phyloP scores from a whole-genome alignment of 805 yeast genomes.

The Cyberlindnera samutprakarnensis region DNA sequence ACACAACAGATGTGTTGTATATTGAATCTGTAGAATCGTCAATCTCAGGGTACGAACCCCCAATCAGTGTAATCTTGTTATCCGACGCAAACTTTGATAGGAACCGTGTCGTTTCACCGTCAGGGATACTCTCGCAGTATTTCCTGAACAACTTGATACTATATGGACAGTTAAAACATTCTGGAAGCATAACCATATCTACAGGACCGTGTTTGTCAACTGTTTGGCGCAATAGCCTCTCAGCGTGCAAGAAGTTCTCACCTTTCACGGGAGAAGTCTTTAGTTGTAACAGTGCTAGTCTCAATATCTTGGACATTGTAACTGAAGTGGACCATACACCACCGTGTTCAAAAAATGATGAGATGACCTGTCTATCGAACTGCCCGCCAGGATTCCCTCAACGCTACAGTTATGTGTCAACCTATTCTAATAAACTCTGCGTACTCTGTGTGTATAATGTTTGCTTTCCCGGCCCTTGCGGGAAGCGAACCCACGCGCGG shows the following conservation, averaged over 20 bases:
- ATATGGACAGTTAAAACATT: slow-evolving; percentile 54
- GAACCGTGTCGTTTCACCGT: slow-evolving; percentile 60
- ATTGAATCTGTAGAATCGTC: slow-evolving; percentile 42
- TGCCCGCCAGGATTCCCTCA: no score
- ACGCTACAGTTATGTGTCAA: no score
- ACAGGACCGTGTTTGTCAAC: slow-evolving; percentile 45
- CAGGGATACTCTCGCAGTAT: slow-evolving; percentile 79
- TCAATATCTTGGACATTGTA: no score
- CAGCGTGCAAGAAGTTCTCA: slow-evolving; percentile 73
- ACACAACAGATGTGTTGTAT: slow-evolving; percentile 71
- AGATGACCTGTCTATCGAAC: no score
- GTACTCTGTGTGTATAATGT: no score
- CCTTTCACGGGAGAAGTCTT: slow-evolving; percentile 64
- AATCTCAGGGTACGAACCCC: slow-evolving; percentile 88
- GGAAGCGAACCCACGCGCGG: no score
- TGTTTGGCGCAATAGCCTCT: slow-evolving; percentile 53
- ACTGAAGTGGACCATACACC: no score
- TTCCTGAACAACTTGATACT: slow-evolving; percentile 77
- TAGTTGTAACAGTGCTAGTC: slow-evolving; percentile 72
- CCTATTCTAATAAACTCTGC: no score
- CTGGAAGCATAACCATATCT: slow-evolving; percentile 76
- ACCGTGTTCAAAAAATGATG: no score
- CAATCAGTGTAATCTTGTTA: slow-evolving; percentile 58
- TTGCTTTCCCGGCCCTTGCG: no score
- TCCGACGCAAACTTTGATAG: slow-evolving; percentile 61